phyloP scores from a whole-genome alignment of 768 basidiomycete species.

The Tephrocybe sp. region DNA sequence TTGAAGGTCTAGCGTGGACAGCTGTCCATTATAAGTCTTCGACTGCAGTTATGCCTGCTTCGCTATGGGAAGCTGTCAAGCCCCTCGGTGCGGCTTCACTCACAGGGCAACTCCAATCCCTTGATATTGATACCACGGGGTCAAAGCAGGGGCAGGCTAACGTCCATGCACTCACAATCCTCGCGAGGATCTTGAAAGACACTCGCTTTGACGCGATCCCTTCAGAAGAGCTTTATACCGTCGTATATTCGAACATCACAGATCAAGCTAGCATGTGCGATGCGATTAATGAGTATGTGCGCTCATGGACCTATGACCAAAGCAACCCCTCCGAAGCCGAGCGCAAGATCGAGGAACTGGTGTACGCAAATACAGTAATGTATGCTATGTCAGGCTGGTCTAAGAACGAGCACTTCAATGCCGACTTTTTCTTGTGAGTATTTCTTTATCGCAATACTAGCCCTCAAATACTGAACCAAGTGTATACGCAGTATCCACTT shows the following conservation, averaged over 20 bases:
- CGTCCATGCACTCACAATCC: constrained; percentile 48
- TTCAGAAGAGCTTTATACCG: constrained; percentile 12
- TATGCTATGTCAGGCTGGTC: constrained; percentile 57
- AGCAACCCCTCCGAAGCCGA: constrained; percentile 34
- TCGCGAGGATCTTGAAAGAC: constrained; percentile 55
- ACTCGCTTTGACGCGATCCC: constrained; percentile 25
- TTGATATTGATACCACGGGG: neutral
- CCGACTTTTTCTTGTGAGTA: constrained; percentile 40
- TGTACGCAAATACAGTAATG: constrained; percentile 53
- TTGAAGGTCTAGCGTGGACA: constrained; percentile 52
- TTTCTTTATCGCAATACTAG: neutral
- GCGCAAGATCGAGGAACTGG: constrained; percentile 62
- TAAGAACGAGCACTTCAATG: constrained; percentile 38
- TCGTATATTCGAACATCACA: constrained; percentile 31
- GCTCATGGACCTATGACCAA: constrained; percentile 41
- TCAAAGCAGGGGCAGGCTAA: constrained; percentile 2
- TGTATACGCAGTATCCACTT: constrained; percentile 49
- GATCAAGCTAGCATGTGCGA: constrained; percentile 30
- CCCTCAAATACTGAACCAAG: neutral
- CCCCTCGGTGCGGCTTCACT: neutral
- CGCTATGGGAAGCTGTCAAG: constrained; percentile 18
- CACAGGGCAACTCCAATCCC: constrained; percentile 1
- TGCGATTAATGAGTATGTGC: constrained; percentile 37
- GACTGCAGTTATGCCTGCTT: constrained; percentile 27
- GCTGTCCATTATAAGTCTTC: constrained; percentile 43